Evolutionary conservation across 805 yeast genomes (phyloP), one percentile per base, ranked within the genome.

Genomic region (Scheffersomyces coipomensis): DNA sequence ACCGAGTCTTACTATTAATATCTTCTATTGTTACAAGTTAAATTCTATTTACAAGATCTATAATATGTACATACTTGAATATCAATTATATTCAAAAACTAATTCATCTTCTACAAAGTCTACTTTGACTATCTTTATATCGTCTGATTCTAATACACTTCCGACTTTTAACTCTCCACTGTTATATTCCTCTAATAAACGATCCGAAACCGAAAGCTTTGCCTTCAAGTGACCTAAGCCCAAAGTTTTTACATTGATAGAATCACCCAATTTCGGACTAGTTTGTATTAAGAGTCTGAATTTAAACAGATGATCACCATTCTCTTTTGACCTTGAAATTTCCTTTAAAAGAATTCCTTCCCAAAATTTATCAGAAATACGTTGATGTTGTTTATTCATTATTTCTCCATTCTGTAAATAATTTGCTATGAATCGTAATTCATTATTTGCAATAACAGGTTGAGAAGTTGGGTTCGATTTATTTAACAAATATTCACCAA

Each of bases 101-200:
- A 68, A 38, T 29, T 61, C 64, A 40, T 64, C 61, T 39, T 68
- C 73, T 12, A 68, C 53, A 39, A 49, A 60, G 42, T 68, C 73
- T 9, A 67, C 49, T 33, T 49, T 56, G 4, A 42, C 39, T 18
- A 68, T 49, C 13, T 42, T 37, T 22, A 60, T 42, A 6, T 39
- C 39, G 2, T 46, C 45, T 3, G 51, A 47, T 5, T 38, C 38
- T 6, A 65, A 40, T 9, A 51, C 43, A 33, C 44, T 47, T 2
- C 66, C 68, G 10, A 60, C 48, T 32, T 40, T 37, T 26, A 55
- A 39, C 2, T 49, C 44, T 2, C 56, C 62, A 6, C 34, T 24
- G 2, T 52, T 45, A 26, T 54, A 55, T 17, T 48, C 48, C 23
- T 44, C 46, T 33, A 49, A 38, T 16, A 60, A 44, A 17, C 41